Percentiles rank a stretch among this genome's conserved stretches.
phyloP scores from a whole-genome alignment of 805 yeast species.

The Suhomyces faveliae region DNA sequence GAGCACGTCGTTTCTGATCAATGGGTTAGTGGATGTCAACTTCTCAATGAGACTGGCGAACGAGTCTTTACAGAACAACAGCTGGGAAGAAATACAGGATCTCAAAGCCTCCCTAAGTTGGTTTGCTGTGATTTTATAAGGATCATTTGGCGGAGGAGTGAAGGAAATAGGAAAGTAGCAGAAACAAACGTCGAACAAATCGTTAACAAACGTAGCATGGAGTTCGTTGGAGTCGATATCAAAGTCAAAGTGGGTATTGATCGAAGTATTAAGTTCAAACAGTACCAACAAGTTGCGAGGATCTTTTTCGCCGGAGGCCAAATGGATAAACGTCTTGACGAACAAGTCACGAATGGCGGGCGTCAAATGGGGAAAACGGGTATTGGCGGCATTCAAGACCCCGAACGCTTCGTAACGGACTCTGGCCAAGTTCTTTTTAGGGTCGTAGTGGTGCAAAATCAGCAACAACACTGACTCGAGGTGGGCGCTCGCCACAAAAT shows the following conservation, averaged over 20 bases:
- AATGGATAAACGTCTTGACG: slow-evolving; percentile 57
- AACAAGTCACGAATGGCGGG: slow-evolving; percentile 37
- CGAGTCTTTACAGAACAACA: slow-evolving; percentile 65
- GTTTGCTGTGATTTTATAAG: slow-evolving; percentile 73
- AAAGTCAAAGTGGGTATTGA: slow-evolving; percentile 42
- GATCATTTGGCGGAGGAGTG: slow-evolving; percentile 87
- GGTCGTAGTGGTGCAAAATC: slow-evolving; percentile 39
- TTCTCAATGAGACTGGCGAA: slow-evolving; percentile 79
- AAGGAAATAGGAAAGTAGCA: slow-evolving; percentile 97
- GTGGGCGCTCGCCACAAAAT: slow-evolving; percentile 33
- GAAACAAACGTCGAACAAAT: slow-evolving; percentile 82
- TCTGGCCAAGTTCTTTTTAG: slow-evolving; percentile 58
- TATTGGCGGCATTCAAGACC: slow-evolving; percentile 40
- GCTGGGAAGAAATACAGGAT: slow-evolving; percentile 58
- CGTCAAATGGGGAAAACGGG: slow-evolving; percentile 22
- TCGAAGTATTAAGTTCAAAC: slow-evolving; percentile 51
- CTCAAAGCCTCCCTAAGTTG: slow-evolving; percentile 67
- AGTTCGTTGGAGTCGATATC: slow-evolving; percentile 25
- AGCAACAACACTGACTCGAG: slow-evolving; percentile 7
- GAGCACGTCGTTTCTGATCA: slow-evolving; percentile 73
- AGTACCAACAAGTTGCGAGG: slow-evolving; percentile 81
- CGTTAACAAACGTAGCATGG: slow-evolving; percentile 49
- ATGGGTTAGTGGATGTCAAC: slow-evolving; percentile 69
- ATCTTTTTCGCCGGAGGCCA: slow-evolving; percentile 89
- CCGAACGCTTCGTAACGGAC: slow-evolving; percentile 60